phyloP scores from a whole-genome alignment of 2,329 filamentous ascomycete species.

The Colletotrichum trifolii region DNA sequence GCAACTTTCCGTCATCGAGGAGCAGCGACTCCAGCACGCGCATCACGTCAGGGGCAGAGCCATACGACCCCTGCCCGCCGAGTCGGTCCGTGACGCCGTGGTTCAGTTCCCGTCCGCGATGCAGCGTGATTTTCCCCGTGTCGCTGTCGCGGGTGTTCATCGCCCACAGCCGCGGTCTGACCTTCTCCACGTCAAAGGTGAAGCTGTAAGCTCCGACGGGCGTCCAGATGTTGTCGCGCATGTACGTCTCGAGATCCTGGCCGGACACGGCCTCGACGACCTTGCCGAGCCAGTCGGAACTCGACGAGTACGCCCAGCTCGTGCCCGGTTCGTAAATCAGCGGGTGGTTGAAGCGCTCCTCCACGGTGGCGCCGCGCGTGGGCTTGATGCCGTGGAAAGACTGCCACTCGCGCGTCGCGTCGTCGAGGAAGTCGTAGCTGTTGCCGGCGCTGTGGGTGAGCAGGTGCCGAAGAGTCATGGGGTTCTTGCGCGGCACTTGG shows the following conservation, averaged over 20 bases:
- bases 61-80: conserved; percentile 51
- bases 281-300: conserved; percentile 64
- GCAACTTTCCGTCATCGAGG: conserved; percentile 58
- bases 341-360: conserved; percentile 55
- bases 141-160: conserved; percentile 36
- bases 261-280: conserved; percentile 61
- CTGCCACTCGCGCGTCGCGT: conserved; percentile 43
- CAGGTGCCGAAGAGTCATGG: conserved; percentile 62
- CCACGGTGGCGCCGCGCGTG: conserved; percentile 48
- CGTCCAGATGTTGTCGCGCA: conserved; percentile 56
- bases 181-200: conserved; percentile 26
- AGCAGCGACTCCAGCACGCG: conserved; percentile 59
- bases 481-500: conserved; percentile 44
- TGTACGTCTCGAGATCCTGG: conserved; percentile 52
- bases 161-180: conserved; percentile 17
- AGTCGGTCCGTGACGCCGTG: conserved; percentile 39
- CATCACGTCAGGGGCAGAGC: conserved; percentile 53
- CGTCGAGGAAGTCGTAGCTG: conserved; percentile 55
- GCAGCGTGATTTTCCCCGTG: conserved; percentile 32
- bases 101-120: conserved; percentile 14
- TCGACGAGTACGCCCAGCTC: conserved; percentile 61
- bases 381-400: conserved; percentile 39
- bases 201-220: conserved; percentile 29
- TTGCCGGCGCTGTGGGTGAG: conserved; percentile 63
- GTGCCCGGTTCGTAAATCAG: conserved; percentile 62